phyloP scores from a whole-genome alignment of 1,139 yeast genomes.

The Sugiyamaella paludigena region DNA sequence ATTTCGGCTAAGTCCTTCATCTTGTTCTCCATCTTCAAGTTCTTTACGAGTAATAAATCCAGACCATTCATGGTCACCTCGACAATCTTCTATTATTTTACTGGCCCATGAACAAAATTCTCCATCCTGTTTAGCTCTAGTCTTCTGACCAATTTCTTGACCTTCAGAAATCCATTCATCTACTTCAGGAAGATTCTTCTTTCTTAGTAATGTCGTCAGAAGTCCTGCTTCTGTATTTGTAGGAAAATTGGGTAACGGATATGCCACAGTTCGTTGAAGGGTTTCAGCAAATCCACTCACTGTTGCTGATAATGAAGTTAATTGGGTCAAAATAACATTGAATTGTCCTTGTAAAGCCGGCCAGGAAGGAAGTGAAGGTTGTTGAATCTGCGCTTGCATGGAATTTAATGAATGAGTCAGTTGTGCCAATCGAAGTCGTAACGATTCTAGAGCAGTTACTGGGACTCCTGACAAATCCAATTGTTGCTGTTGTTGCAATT shows the following conservation, averaged over 20 bases:
- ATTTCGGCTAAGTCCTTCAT: constrained; percentile 20
- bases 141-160: constrained; percentile 40
- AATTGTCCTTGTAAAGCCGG: constrained; percentile 73
- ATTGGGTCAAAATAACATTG: constrained; percentile 77
- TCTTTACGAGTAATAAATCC: constrained; percentile 59
- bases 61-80: constrained; percentile 58
- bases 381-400: constrained; percentile 36
- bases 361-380: constrained; percentile 41
- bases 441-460: constrained; percentile 56
- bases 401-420: constrained; percentile 38
- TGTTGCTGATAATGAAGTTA: constrained; percentile 68
- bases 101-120: constrained; percentile 58
- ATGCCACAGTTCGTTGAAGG: constrained; percentile 67
- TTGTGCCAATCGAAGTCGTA: constrained; percentile 59
- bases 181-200: constrained; percentile 86
- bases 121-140: constrained; percentile 32
- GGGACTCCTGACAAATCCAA: constrained; percentile 48
- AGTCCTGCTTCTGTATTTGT: constrained; percentile 79
- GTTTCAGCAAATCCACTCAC: constrained; percentile 59
- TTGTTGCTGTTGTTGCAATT: constrained; percentile 1
- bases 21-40: constrained; percentile 43
- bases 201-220: constrained; percentile 76
- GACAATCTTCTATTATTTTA: constrained; percentile 49
- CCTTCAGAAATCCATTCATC: constrained; percentile 79
- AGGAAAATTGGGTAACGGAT: constrained; percentile 81